Conservation (phyloP, 345 rosid species). For the Sisymbrium altissimum region DNA sequence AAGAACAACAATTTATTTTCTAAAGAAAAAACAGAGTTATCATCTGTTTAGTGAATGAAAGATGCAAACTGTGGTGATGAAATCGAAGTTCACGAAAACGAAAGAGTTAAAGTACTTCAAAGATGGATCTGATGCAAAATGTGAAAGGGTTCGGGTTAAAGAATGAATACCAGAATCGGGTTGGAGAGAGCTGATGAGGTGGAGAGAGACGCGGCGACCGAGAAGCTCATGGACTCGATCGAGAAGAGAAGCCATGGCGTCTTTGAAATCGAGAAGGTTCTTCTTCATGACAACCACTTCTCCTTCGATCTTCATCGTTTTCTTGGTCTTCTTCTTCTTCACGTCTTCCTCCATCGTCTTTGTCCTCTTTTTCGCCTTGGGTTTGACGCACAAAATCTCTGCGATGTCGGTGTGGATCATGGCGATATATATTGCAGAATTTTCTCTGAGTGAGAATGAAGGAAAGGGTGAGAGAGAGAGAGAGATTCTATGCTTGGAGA, state of each 20-base stretch:
- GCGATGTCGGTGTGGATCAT: constrained; percentile 29
- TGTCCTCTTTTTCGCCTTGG: constrained; percentile 25
- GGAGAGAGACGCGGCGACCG: constrained; percentile 64
- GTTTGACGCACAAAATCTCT: constrained; percentile 40
- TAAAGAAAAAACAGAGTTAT: no score
- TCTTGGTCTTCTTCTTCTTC: constrained; percentile 10
- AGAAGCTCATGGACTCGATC: constrained; percentile 65
- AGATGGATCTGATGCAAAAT: neutral
- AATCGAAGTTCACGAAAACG: neutral
- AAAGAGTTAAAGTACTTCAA: neutral
- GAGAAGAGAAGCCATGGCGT: constrained; percentile 57
- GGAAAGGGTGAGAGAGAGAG: constrained; percentile 17
- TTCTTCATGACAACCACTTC: constrained; percentile 70
- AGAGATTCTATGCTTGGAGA: constrained; percentile 24
- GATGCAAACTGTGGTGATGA: neutral
- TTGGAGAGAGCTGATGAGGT: constrained; percentile 54
- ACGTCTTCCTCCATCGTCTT: constrained; percentile 18
- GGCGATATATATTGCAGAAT: constrained; percentile 28
- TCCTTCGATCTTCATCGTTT: constrained; percentile 44
- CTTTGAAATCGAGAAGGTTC: constrained; percentile 60
- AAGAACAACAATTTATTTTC: no score
- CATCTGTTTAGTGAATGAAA: neutral
- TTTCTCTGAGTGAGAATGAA: constrained; percentile 26
- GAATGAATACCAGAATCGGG: constrained; percentile 53
- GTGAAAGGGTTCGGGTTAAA: constrained; percentile 14